Percentiles rank a stretch among this genome's conserved stretches.
phyloP scores from a whole-genome alignment of 768 basidiomycete genomes.

The Tulasnella sp. region DNA sequence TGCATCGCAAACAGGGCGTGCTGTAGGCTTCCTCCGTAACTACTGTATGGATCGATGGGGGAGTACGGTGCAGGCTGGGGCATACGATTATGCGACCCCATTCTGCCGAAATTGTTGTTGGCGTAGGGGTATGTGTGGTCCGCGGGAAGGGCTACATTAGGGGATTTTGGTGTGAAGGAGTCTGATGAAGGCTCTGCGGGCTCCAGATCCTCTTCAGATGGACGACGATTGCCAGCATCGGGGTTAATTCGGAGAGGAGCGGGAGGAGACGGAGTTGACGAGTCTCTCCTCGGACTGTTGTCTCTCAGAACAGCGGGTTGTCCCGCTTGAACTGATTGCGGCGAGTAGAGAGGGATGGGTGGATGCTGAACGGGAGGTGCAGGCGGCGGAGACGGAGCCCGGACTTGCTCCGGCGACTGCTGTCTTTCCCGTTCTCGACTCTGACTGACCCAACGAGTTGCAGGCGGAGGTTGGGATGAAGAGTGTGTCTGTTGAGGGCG shows the following conservation, averaged over 20 bases:
- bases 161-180: constrained; percentile 13
- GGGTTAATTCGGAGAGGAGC: constrained; percentile 8
- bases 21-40: constrained; percentile 5
- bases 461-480: not conserved
- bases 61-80: not conserved
- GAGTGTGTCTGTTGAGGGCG: not conserved
- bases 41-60: not conserved
- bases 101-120: not conserved
- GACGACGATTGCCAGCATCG: not conserved
- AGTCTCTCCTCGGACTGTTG: not conserved
- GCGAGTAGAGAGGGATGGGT: constrained; percentile 10
- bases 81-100: not conserved
- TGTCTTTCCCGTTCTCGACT: constrained; percentile 8
- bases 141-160: constrained; percentile 5
- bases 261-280: constrained; percentile 6
- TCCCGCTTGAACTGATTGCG: constrained; percentile 3
- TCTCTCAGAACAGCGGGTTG: constrained; percentile 4
- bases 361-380: constrained; percentile 9
- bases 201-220: constrained; percentile 7
- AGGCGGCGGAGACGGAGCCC: constrained; percentile 9
- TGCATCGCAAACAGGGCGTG: constrained; percentile 18
- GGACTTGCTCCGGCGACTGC: not conserved
- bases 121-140: constrained; percentile 4
- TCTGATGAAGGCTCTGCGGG: constrained; percentile 17
- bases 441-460: not conserved